These are phyloP conservation scores for Saccharomycopsis sp. DNA, from an alignment of 805 yeast genomes.

Conservation along the genomic window DNA sequence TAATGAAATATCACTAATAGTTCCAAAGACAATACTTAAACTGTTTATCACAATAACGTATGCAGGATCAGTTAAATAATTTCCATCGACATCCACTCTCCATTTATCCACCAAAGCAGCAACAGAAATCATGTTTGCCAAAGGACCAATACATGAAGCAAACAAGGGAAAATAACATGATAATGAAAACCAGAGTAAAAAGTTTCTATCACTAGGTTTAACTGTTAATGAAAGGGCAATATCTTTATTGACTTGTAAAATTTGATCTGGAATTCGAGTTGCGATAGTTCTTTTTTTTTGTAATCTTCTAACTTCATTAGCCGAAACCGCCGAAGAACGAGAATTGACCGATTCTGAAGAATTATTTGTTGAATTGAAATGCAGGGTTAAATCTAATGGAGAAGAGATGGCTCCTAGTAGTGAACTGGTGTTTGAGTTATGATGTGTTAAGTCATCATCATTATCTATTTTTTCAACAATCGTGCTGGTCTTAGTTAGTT, in stretches of 20 bases:
- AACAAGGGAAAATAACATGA: conserved; percentile 65
- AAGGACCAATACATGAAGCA: conserved; percentile 71
- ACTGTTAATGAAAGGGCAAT: conserved; percentile 14
- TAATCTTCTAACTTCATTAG: too few species aligned
- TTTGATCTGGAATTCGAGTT: conserved; percentile 13
- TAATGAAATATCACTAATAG: conserved; percentile 57
- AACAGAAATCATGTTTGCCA: conserved; percentile 64
- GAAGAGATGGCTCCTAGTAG: too few species aligned
- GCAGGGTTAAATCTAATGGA: too few species aligned
- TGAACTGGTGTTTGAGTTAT: too few species aligned
- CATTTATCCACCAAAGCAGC: conserved; percentile 65
- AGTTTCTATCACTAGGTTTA: conserved; percentile 13
- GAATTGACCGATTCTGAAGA: too few species aligned
- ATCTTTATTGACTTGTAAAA: conserved; percentile 13
- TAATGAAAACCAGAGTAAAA: conserved; percentile 45
- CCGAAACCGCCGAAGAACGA: too few species aligned
- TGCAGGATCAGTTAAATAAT: conserved; percentile 25
- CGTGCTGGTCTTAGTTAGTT: too few species aligned
- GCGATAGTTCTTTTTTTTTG: too few species aligned
- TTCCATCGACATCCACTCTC: conserved; percentile 31
- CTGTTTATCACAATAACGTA: conserved; percentile 49
- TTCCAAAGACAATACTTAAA: conserved; percentile 52
- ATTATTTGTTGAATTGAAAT: too few species aligned
- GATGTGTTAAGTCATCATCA: too few species aligned
- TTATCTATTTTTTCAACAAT: too few species aligned